Percentiles rank a stretch among this genome's conserved stretches.
Conservation (phyloP, 306 rosid species). For the Psophocarpus tetragonolobus region DNA sequence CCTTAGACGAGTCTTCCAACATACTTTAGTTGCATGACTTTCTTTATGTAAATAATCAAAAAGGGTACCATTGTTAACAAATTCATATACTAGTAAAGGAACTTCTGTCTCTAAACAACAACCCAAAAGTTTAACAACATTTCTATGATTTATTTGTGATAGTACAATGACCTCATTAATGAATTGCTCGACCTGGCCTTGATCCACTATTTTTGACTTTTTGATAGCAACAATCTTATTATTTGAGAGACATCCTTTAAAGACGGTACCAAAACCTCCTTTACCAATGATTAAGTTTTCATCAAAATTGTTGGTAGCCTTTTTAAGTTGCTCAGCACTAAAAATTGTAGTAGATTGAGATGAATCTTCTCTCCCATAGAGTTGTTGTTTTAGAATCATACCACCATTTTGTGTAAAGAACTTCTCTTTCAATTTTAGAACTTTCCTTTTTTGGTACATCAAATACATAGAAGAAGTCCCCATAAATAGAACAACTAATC, state of each 20-base stretch:
- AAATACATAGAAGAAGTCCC: conserved; percentile 1
- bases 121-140: background rate
- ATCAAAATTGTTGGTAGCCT: conserved; percentile 44
- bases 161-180: conserved; percentile 44
- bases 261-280: conserved; percentile 47
- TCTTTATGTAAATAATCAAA: conserved; percentile 23
- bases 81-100: background rate
- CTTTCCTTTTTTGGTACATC: conserved; percentile 33
- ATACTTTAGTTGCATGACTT: background rate
- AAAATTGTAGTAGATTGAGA: conserved; percentile 18
- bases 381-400: conserved; percentile 22
- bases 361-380: background rate
- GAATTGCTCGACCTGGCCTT: conserved; percentile 40
- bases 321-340: conserved; percentile 18
- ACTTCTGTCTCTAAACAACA: conserved; percentile 1
- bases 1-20: conserved; percentile 35
- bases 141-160: conserved; percentile 45
- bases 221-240: conserved; percentile 35
- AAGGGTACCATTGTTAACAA: conserved; percentile 40
- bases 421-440: conserved; percentile 30
- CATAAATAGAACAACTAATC: background rate
- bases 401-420: conserved; percentile 48
- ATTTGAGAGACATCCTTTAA: conserved; percentile 25
- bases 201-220: conserved; percentile 39
- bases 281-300: conserved; percentile 3